These are phyloP conservation scores for Boletus subparvulus DNA, from an alignment of 768 basidiomycete species.

Conservation along the genomic window DNA sequence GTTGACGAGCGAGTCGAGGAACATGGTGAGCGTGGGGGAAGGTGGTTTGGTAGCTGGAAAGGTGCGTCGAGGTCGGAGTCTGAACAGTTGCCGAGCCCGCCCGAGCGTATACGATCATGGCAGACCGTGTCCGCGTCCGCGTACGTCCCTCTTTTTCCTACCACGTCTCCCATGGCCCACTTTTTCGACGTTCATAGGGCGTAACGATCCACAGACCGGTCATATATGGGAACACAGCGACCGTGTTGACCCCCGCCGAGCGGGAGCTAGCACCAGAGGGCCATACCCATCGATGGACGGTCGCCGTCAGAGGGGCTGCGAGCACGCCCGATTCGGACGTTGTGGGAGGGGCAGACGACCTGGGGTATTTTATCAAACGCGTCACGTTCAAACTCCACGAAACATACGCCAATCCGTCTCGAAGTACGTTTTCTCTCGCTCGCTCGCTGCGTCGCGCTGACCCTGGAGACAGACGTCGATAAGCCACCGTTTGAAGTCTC, in stretches of 20 bases:
- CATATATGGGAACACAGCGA: slow-evolving; percentile 93
- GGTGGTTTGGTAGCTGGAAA: background rate
- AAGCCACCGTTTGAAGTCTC: slow-evolving; percentile 93
- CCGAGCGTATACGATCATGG: slow-evolving; percentile 45
- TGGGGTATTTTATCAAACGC: slow-evolving; percentile 89
- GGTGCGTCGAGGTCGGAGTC: slow-evolving; percentile 29
- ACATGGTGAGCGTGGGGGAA: slow-evolving; percentile 28
- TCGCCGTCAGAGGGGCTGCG: slow-evolving; percentile 88
- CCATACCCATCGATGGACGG: slow-evolving; percentile 96
- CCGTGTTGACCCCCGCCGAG: slow-evolving; percentile 73
- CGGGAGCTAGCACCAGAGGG: slow-evolving; percentile 58
- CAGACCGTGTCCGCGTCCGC: slow-evolving; percentile 76
- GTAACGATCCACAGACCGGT: slow-evolving; percentile 86
- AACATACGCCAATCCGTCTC: slow-evolving; percentile 85
- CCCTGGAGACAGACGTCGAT: slow-evolving; percentile 64
- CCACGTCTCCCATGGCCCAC: background rate
- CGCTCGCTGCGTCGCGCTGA: background rate
- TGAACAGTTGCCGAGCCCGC: slow-evolving; percentile 39
- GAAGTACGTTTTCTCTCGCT: slow-evolving; percentile 59
- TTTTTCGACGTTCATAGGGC: slow-evolving; percentile 49
- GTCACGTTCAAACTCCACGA: slow-evolving; percentile 98
- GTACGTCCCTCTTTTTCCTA: slow-evolving; percentile 42
- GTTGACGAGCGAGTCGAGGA: slow-evolving; percentile 65
- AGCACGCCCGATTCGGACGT: slow-evolving; percentile 68
- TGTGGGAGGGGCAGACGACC: slow-evolving; percentile 88